Evolutionary conservation across 2,329 filamentous ascomycete species (phyloP).

Genomic region (Diaporthe helianthi): DNA sequence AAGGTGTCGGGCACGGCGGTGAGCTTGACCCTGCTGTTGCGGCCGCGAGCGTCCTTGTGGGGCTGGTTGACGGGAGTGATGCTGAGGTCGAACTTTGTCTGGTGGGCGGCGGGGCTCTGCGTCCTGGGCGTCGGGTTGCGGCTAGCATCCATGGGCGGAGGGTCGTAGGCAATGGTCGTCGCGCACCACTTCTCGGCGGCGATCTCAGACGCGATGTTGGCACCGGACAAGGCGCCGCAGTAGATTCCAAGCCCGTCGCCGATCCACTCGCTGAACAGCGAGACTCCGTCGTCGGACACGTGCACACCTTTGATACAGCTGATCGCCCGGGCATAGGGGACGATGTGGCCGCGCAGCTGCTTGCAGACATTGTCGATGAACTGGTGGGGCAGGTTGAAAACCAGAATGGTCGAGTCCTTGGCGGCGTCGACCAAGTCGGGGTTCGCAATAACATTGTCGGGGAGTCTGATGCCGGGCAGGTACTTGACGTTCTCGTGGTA

Average conservation of each 20-base stretch:
- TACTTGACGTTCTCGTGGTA: constrained; percentile 98
- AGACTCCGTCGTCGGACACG: constrained; percentile 84
- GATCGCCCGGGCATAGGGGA: constrained; percentile 91
- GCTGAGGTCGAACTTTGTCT: constrained; percentile 59
- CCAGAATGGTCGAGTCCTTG: constrained; percentile 82
- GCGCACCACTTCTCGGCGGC: constrained; percentile 96
- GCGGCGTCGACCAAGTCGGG: constrained; percentile 82
- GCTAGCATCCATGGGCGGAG: constrained; percentile 82
- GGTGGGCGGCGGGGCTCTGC: constrained; percentile 51
- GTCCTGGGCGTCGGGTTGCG: constrained; percentile 69
- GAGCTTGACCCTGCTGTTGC: constrained; percentile 72
- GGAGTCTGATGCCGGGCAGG: constrained; percentile 85
- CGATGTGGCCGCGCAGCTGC: constrained; percentile 83
- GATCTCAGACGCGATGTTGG: constrained; percentile 96
- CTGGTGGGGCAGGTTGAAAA: constrained; percentile 97
- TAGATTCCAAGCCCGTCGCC: constrained; percentile 92
- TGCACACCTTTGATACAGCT: constrained; percentile 99
- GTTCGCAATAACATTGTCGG: constrained; percentile 83
- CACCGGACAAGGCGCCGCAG: constrained; percentile 92
- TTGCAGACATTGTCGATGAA: constrained; percentile 90
- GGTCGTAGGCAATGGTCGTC: constrained; percentile 96
- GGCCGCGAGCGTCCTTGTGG: constrained; percentile 74
- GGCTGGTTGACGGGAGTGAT: constrained; percentile 58
- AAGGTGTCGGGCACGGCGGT: constrained; percentile 81
- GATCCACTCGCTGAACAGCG: constrained; percentile 94